Base-by-base conservation (phyloP, 495 filamentous ascomycete species). In the Neurospora terricola region DNA sequence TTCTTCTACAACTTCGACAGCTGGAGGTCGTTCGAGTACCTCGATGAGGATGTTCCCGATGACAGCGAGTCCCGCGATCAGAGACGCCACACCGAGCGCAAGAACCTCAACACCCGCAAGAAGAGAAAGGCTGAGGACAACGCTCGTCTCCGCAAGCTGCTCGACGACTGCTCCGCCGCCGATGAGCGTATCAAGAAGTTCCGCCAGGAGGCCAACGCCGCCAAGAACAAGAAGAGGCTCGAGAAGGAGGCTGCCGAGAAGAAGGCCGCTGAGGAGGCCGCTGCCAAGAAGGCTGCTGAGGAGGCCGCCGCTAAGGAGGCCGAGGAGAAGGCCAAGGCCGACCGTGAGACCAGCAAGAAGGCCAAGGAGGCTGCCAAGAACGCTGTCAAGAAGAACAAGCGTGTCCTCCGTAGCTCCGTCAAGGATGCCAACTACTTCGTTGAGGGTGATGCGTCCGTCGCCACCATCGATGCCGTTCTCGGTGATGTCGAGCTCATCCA, bases 1-100 rank as follows among this genome's bases (percentile, higher is more conserved):
- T 99, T 98, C 88, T 99, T 93, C 91, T 99, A 97, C 87, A 94
- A 94, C 86, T 96, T 99, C 78, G 96, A 99, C 88, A 94, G 91
- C 82, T 99, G 96, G 96, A 88, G 96, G 69, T 89, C 92, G 34
- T 99, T 99, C 81, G 96, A 99, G 85, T 99, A 99, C 82, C 92
- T 95, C 45, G 96, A 99, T 79, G 96, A 98, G 86, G 96, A 99
- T 78, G 94, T 99, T 21, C 96, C 96, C 45, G 96, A 99, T 80
- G 96, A 99, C 87, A 96, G 93, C 84, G 96, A 98, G 86, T 96
- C 94, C 88, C 93, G 96, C 81, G 93, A 98, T 85, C 96, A 99
- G 88, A 98, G 97, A 88, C 93, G 96, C 69, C 94, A 98, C 84
- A 88, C 94, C 73, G 96, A 99, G 87, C 91, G 93, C 77, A 99